Conservation (phyloP, 2,329 filamentous ascomycete genomes). For the Botrytis pseudocinerea region DNA sequence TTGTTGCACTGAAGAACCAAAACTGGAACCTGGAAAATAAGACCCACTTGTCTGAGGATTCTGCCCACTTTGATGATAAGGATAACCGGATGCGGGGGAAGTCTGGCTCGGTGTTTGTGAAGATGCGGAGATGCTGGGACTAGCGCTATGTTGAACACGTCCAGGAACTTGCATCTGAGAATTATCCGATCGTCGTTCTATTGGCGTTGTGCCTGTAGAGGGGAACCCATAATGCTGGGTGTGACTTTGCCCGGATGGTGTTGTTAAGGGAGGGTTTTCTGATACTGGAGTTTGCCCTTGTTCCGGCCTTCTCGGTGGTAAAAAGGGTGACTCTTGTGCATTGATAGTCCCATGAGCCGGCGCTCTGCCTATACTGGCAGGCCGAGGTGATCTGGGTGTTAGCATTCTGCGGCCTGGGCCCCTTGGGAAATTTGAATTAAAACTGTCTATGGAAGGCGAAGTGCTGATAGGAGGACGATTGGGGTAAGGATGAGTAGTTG, state of each 20-base stretch:
- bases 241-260: conserved; percentile 30
- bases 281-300: conserved; percentile 42
- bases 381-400: conserved; percentile 47
- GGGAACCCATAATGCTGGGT: conserved; percentile 42
- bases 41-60: conserved; percentile 30
- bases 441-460: conserved; percentile 30
- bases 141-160: conserved; percentile 44
- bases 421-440: conserved; percentile 35
- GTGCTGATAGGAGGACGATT: conserved; percentile 31
- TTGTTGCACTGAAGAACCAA: conserved; percentile 35
- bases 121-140: conserved; percentile 50
- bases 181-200: conserved; percentile 39
- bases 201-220: conserved; percentile 44
- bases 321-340: conserved; percentile 51
- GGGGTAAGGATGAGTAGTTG: conserved; percentile 31
- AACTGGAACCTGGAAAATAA: conserved; percentile 39
- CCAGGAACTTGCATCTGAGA: conserved; percentile 45
- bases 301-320: conserved; percentile 47
- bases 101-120: conserved; percentile 48
- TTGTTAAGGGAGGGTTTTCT: conserved; percentile 48
- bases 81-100: conserved; percentile 40
- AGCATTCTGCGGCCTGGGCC: conserved; percentile 34
- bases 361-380: conserved; percentile 51
- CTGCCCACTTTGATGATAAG: conserved; percentile 33
- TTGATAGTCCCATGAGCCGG: conserved; percentile 49